Evolutionary conservation across 2,329 filamentous ascomycete species (phyloP), one percentile per base, ranked within the genome.

Genomic region (Orbilia blumenaviensis): DNA sequence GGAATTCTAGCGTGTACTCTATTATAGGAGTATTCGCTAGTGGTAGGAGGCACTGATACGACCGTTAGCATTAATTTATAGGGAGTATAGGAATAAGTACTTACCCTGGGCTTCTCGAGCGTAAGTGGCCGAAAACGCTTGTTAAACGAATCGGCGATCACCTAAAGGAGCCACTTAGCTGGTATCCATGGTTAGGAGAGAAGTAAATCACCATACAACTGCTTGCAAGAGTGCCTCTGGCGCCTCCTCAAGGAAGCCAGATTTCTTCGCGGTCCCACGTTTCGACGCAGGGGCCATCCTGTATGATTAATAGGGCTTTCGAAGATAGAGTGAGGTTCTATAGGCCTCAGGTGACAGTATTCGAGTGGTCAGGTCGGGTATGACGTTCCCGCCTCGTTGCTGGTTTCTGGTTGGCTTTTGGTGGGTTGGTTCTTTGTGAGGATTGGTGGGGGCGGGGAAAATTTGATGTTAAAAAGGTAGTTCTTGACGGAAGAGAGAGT

Each of bases 1-100:
- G 89, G 81, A 97, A 98, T 82, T 98, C 94, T 81, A 98, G 89
- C 2, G 94, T 98, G 83, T 99, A 98, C 83, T 99, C 95, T 84
- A 99, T 96, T 78, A 99, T 86, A 36, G 95, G 94, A 1, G 91
- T 94, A 83, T 98, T 98, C 75, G 93, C 95, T 75, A 99, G 87
- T 9, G 94, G 93, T 5, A 99, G 87, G 32, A 99, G 90, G 85
- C 95, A 98, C 92, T 96, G 81, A 29, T 54, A 52, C 25, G 42
- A 14, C 25, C n/a, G 44, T 67, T n/a, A 66, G 62, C 12, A 18
- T 29, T 16, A 18, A n/a, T 9, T 10, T 23, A 38, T n/a, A n/a
- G n/a, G n/a, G 78, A 72, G 38, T 23, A 41, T 77, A 16, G 2
- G 10, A n/a, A 10, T 32, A 23, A 29, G n/a, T 12, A 84, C 88